A percentile compares a stretch with the other conserved stretches of the same genome.
phyloP scores from a whole-genome alignment of 164 flowering plant species.

The Vitis labrusca region DNA sequence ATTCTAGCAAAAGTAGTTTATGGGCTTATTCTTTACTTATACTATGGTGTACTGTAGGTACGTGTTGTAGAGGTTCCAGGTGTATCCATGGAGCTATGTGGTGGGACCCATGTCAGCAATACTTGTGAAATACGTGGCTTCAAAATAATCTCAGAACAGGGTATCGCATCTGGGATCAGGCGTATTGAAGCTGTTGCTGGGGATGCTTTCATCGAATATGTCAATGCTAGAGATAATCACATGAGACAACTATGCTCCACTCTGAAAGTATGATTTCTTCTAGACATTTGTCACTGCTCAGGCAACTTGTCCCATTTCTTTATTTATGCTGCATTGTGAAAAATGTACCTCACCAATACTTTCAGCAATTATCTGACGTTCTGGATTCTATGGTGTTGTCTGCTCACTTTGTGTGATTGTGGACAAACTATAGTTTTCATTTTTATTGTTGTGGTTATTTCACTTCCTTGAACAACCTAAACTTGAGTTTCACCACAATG shows the following conservation, averaged over 20 bases:
- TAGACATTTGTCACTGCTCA: not conserved
- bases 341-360: not conserved
- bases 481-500: too few relatives aligned
- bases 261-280: constrained; percentile 54
- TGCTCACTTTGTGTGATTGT: too few relatives aligned
- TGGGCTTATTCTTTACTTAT: not conserved
- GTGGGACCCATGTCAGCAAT: constrained; percentile 91
- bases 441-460: too few relatives aligned
- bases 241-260: constrained; percentile 75
- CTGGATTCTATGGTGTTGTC: too few relatives aligned
- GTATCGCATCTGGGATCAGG: constrained; percentile 88
- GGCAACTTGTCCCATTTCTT: not conserved
- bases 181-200: constrained; percentile 96
- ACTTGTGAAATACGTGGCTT: constrained; percentile 90
- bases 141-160: constrained; percentile 91
- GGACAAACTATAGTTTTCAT: too few relatives aligned
- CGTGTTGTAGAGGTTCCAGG: constrained; percentile 98
- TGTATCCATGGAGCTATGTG: constrained; percentile 97
- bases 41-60: constrained; percentile 46
- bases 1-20: constrained; percentile 4
- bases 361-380: too few relatives aligned
- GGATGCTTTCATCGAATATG: constrained; percentile 78
- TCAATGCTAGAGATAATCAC: constrained; percentile 56
- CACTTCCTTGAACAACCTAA: not conserved
- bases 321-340: not conserved